These are phyloP conservation scores for Exophiala spinifera DNA, from an alignment of 2,329 filamentous ascomycete genomes.

Conservation along the genomic window DNA sequence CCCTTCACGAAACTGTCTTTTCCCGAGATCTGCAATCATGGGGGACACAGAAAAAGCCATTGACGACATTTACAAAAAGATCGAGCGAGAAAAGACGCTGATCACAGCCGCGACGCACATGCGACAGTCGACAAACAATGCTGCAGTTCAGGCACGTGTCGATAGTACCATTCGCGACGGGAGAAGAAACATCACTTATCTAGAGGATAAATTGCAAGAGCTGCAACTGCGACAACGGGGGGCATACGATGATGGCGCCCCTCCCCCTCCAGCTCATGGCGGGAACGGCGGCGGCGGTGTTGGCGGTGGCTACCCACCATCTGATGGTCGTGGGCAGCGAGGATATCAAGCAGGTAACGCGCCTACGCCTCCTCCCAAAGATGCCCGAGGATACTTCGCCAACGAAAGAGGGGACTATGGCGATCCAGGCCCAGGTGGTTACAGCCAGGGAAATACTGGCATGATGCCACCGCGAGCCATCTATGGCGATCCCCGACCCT, in stretches of 20 bases:
- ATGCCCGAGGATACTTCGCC: constrained; percentile 51
- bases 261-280: constrained; percentile 49
- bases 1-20: background rate
- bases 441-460: constrained; percentile 62
- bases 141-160: constrained; percentile 81
- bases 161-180: constrained; percentile 94
- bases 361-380: constrained; percentile 72
- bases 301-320: constrained; percentile 28
- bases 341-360: constrained; percentile 37
- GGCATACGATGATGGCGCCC: constrained; percentile 54
- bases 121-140: constrained; percentile 94
- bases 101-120: constrained; percentile 93
- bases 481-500: constrained; percentile 70
- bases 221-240: constrained; percentile 70
- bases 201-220: constrained; percentile 87
- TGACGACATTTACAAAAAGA: constrained; percentile 89
- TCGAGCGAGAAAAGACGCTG: constrained; percentile 92
- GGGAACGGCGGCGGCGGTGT: constrained; percentile 30
- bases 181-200: constrained; percentile 88
- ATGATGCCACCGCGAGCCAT: constrained; percentile 79
- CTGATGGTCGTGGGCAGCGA: constrained; percentile 33
- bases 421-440: constrained; percentile 49
- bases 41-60: constrained; percentile 60
- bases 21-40: constrained; percentile 44
- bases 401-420: constrained; percentile 64